Evolutionary conservation across 148 eudicot species (phyloP).

Genomic region (Arbutus unedo): DNA sequence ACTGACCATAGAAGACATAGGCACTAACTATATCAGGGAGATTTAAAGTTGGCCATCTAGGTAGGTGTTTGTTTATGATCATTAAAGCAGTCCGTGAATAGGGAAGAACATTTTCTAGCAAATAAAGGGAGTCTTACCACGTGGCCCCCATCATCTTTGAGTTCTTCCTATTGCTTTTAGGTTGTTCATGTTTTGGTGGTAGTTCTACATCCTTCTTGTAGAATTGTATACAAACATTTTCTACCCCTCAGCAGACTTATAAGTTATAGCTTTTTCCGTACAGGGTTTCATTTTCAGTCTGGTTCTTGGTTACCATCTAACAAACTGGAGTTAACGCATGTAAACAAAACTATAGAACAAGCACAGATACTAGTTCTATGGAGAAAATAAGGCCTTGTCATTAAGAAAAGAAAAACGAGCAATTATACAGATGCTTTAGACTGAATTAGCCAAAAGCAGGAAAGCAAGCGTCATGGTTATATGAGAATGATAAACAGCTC

Average conservation of each 20-base stretch:
- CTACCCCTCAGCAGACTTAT: background rate
- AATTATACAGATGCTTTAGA: background rate
- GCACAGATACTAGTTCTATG: background rate
- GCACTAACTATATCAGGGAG: background rate
- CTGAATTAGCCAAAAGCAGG: background rate
- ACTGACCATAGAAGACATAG: background rate
- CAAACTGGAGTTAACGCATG: background rate
- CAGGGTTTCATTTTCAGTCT: background rate
- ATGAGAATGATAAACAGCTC: background rate
- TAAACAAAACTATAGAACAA: background rate
- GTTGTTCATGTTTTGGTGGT: background rate
- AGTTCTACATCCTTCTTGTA: conserved; percentile 5
- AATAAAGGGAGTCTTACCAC: background rate
- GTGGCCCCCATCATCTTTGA: background rate
- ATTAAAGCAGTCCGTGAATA: background rate
- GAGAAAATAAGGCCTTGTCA: background rate
- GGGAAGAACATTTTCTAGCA: background rate
- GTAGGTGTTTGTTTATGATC: background rate
- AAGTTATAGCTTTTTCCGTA: background rate
- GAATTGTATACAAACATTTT: background rate
- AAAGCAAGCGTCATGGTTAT: background rate
- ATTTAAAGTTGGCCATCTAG: background rate
- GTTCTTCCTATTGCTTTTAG: background rate
- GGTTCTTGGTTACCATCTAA: background rate
- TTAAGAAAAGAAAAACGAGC: background rate